Evolutionary conservation across 257 asterid species (phyloP).

Genomic region (Scutellaria galericulata): DNA sequence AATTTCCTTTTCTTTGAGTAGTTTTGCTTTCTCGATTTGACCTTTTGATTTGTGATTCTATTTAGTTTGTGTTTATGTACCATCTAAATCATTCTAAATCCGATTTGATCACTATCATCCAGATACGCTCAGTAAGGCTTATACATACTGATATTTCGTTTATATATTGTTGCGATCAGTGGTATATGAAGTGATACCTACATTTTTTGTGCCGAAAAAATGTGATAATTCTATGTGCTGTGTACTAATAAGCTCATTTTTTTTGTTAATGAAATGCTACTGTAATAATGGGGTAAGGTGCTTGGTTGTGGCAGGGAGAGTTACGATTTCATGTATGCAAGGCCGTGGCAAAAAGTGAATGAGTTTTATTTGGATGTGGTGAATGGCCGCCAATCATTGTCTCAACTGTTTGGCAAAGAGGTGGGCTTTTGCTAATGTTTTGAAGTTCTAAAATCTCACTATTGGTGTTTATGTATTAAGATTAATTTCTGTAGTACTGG

Average conservation of each 20-base stretch:
- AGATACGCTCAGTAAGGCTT: slow-evolving; percentile 14
- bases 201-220: not conserved
- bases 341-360: slow-evolving; percentile 75
- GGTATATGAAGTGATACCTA: slow-evolving; percentile 13
- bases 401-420: slow-evolving; percentile 66
- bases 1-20: not conserved
- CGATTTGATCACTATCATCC: not conserved
- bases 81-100: not conserved
- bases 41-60: not conserved
- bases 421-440: slow-evolving; percentile 40
- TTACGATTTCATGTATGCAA: slow-evolving; percentile 75
- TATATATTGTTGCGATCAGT: not conserved
- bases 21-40: not conserved
- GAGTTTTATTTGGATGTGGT: slow-evolving; percentile 73
- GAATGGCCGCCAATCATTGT: slow-evolving; percentile 59
- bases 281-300: not conserved
- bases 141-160: not conserved
- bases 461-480: slow-evolving; percentile 21
- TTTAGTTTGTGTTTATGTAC: not conserved
- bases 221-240: not conserved
- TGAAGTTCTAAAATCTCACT: not conserved
- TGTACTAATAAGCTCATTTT: not conserved
- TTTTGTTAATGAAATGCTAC: slow-evolving; percentile 12
- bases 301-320: slow-evolving; percentile 70
- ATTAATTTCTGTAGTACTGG: slow-evolving; percentile 8